Conservation (phyloP, 129 eudicot genomes). For the Flaveria robusta region DNA sequence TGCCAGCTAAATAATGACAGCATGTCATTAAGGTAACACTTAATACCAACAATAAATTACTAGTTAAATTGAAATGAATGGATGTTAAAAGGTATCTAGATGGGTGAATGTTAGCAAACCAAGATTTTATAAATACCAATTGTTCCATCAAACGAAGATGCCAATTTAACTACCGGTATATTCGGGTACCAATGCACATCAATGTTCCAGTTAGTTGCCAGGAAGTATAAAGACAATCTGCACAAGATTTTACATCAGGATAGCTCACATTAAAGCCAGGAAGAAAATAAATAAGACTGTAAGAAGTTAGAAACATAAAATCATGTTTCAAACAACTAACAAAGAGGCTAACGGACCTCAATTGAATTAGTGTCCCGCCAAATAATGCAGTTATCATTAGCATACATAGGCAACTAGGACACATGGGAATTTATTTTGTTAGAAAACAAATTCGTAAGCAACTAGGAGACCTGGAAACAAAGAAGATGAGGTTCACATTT, state of each 20-base stretch:
- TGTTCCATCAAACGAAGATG: conserved; percentile 95
- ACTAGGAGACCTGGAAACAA: too few species aligned
- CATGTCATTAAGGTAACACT: too few species aligned
- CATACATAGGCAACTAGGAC: conserved; percentile 88
- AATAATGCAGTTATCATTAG: conserved; percentile 91
- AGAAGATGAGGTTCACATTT: too few species aligned
- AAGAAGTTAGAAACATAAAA: not conserved
- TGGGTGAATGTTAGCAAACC: conserved; percentile 47
- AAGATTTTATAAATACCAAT: conserved; percentile 83
- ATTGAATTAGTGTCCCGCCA: conserved; percentile 89
- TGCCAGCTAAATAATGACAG: conserved; percentile 3
- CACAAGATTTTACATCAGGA: conserved; percentile 24
- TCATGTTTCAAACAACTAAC: conserved; percentile 14
- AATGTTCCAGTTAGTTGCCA: conserved; percentile 90
- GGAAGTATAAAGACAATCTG: conserved; percentile 88
- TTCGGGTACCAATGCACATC: conserved; percentile 94
- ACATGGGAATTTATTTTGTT: conserved; percentile 50
- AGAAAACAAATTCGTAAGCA: conserved; percentile 1
- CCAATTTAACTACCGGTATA: conserved; percentile 88
- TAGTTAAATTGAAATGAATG: not conserved
- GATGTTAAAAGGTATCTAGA: conserved; percentile 1
- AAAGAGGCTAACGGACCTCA: conserved; percentile 54
- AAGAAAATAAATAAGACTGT: too few species aligned
- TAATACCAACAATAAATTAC: conserved; percentile 18
- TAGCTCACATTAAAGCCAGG: not conserved